phyloP scores from a whole-genome alignment of 768 basidiomycete species.

The Calocybe gangraenosa region DNA sequence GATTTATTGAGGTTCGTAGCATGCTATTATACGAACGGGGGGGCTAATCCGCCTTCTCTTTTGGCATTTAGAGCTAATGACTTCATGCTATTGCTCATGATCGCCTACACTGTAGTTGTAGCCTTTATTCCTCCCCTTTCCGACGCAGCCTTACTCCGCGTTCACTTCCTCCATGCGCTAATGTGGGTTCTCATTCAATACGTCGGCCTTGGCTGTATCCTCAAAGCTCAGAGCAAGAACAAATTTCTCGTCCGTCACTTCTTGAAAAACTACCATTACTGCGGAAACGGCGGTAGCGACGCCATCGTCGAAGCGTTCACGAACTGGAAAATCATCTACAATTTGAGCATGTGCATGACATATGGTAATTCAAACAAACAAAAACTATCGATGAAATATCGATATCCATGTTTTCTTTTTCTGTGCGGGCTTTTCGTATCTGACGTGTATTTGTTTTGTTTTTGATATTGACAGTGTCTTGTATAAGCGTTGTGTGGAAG shows the following conservation, averaged over 20 bases:
- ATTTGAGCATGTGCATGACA: conserved; percentile 91
- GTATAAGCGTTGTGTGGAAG: conserved; percentile 83
- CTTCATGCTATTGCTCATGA: conserved; percentile 70
- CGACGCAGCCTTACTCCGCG: conserved; percentile 39
- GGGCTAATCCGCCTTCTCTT: background rate
- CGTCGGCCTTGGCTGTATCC: conserved; percentile 78
- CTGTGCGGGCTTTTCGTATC: no score
- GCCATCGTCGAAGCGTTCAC: conserved; percentile 92
- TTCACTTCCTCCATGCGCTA: conserved; percentile 82
- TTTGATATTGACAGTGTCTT: background rate
- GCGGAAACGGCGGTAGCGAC: conserved; percentile 60
- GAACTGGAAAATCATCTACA: conserved; percentile 94
- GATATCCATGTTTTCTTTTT: no score
- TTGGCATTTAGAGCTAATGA: conserved; percentile 74
- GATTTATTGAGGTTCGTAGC: conserved; percentile 72
- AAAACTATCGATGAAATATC: no score
- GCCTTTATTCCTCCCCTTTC: conserved; percentile 59
- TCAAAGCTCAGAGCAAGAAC: conserved; percentile 78
- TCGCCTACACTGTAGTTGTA: conserved; percentile 61
- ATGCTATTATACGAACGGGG: background rate
- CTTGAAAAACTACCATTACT: conserved; percentile 91
- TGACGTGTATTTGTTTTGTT: conserved; percentile 11
- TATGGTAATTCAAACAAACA: no score
- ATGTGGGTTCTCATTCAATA: conserved; percentile 86
- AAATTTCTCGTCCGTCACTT: conserved; percentile 94